Evolutionary conservation across 345 rosid species (phyloP).

Genomic region (Aquilaria malaccensis): DNA sequence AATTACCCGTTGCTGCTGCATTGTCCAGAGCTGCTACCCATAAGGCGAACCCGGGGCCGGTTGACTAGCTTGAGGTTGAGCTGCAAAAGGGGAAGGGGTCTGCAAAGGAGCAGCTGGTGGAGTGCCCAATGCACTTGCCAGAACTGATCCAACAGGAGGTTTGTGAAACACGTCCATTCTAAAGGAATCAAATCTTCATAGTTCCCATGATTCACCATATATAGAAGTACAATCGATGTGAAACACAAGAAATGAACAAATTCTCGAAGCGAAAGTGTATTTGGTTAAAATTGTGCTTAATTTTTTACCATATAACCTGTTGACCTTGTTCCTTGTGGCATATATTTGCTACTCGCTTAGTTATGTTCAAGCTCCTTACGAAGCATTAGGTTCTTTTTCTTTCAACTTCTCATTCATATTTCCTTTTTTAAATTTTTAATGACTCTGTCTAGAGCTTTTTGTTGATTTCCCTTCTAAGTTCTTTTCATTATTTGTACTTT

Average conservation of each 20-base stretch:
- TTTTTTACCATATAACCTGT: too few species aligned
- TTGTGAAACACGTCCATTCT: slow-evolving; percentile 32
- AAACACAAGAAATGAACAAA: background rate
- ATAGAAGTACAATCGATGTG: background rate
- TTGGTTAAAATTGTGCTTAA: too few species aligned
- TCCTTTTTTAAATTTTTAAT: too few species aligned
- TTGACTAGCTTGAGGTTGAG: slow-evolving; percentile 36
- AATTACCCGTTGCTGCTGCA: slow-evolving; percentile 43
- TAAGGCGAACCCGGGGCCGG: slow-evolving; percentile 50
- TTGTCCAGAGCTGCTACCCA: slow-evolving; percentile 51
- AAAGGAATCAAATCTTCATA: slow-evolving; percentile 19
- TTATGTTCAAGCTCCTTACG: too few species aligned
- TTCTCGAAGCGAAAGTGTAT: background rate
- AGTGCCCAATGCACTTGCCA: slow-evolving; percentile 29
- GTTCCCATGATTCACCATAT: background rate
- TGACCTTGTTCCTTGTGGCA: too few species aligned
- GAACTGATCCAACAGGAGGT: slow-evolving; percentile 32
- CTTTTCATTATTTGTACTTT: too few species aligned
- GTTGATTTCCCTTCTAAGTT: too few species aligned
- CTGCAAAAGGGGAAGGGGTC: slow-evolving; percentile 36
- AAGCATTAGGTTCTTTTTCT: too few species aligned
- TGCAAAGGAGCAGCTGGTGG: slow-evolving; percentile 34
- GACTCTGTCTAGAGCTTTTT: too few species aligned
- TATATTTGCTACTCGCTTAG: too few species aligned
- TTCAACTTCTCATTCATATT: too few species aligned